These are phyloP conservation scores for Pseudocercospora cruenta DNA, from an alignment of 2,329 filamentous ascomycete genomes.

Conservation along the genomic window DNA sequence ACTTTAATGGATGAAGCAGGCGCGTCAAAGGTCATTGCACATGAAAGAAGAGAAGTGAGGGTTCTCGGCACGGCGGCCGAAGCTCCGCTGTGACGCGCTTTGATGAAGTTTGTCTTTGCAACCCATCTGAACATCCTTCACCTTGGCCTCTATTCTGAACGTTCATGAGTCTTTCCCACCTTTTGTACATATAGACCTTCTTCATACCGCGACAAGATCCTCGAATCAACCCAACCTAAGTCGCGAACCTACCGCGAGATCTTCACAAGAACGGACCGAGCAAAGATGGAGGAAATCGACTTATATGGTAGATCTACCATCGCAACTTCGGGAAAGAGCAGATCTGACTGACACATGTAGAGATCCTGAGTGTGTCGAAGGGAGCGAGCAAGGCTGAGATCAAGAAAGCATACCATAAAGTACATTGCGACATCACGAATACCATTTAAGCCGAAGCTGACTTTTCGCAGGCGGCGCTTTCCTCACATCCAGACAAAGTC, in stretches of 20 bases:
- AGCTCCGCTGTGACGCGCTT: constrained; percentile 12
- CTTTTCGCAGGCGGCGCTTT: constrained; percentile 56
- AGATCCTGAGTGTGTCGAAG: constrained; percentile 75
- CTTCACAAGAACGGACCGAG: not conserved
- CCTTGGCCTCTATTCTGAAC: not conserved
- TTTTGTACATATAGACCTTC: not conserved
- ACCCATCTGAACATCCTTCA: not conserved
- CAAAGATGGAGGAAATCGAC: constrained; percentile 53
- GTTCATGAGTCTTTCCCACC: not conserved
- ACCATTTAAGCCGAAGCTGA: constrained; percentile 1
- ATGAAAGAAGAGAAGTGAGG: constrained; percentile 1
- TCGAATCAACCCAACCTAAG: not conserved
- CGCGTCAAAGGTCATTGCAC: not conserved
- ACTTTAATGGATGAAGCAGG: not conserved
- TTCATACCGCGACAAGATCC: not conserved
- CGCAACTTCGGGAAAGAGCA: not conserved
- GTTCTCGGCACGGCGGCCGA: not conserved
- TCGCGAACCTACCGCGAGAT: not conserved
- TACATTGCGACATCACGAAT: constrained; percentile 40
- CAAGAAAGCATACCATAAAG: constrained; percentile 96
- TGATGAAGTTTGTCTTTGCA: constrained; percentile 1
- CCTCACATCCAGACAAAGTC: constrained; percentile 94
- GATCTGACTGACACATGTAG: constrained; percentile 54
- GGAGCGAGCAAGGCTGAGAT: constrained; percentile 77
- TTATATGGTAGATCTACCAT: constrained; percentile 54